Percentiles rank a stretch among this genome's conserved stretches.
Conservation (phyloP, 1,284 basidiomycete species). For the Boletellus deceptivus region DNA sequence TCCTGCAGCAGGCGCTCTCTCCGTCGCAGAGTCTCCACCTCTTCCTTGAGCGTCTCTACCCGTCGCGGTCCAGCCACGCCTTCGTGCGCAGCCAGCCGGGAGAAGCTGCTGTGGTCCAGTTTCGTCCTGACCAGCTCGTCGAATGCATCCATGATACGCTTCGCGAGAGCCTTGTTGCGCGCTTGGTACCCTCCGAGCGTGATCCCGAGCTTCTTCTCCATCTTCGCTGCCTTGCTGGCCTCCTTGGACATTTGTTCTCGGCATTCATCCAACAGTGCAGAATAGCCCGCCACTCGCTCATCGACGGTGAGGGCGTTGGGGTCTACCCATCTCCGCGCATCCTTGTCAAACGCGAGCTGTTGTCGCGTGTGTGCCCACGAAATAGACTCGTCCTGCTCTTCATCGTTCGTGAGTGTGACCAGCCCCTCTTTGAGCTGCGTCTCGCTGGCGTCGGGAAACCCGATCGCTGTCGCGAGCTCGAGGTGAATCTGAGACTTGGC, state of each 20-base stretch:
- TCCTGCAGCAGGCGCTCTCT: conserved; percentile 77
- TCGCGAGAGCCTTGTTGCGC: conserved; percentile 68
- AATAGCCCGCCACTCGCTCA: conserved; percentile 66
- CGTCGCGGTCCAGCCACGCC: conserved; percentile 71
- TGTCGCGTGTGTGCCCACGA: conserved; percentile 72
- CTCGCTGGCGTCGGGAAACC: conserved; percentile 81
- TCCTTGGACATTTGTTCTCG: conserved; percentile 81
- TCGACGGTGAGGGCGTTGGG: conserved; percentile 53
- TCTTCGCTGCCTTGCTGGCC: conserved; percentile 78
- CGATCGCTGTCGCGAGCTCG: conserved; percentile 79
- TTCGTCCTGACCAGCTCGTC: conserved; percentile 66
- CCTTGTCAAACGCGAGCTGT: conserved; percentile 61
- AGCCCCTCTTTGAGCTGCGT: conserved; percentile 78
- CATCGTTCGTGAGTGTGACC: conserved; percentile 56
- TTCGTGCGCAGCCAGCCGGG: conserved; percentile 70
- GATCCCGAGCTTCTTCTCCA: conserved; percentile 89
- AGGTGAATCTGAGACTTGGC: conserved; percentile 76
- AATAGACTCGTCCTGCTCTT: conserved; percentile 52
- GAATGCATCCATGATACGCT: conserved; percentile 67
- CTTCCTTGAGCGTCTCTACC: conserved; percentile 73
- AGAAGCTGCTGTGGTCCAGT: conserved; percentile 78
- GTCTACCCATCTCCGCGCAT: conserved; percentile 67
- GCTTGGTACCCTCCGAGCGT: conserved; percentile 89
- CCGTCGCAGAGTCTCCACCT: conserved; percentile 77
- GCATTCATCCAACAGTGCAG: conserved; percentile 57